Percentiles rank a stretch among this genome's conserved stretches.
Evolutionary conservation across 129 eudicot species (phyloP).

Genomic region (Daucus carota): DNA sequence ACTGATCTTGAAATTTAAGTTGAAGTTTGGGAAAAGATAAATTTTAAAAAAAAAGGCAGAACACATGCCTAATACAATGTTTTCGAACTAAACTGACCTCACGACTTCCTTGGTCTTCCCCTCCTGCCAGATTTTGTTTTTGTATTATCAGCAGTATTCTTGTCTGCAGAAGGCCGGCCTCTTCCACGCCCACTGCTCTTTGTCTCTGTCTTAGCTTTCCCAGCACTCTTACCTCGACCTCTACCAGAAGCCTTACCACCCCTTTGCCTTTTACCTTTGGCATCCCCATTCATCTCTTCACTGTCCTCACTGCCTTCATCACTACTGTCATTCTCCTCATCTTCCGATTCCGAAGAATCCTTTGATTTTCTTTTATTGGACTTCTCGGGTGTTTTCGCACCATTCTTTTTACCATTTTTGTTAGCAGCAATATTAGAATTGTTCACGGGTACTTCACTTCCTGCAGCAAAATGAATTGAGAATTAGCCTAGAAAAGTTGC

Average conservation of each 20-base stretch:
- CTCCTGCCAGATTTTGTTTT: slow-evolving; percentile 40
- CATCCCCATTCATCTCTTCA: slow-evolving; percentile 47
- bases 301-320: slow-evolving; percentile 32
- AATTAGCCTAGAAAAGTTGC: background rate
- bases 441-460: slow-evolving; percentile 30
- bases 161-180: slow-evolving; percentile 48
- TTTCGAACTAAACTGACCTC: slow-evolving; percentile 9
- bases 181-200: slow-evolving; percentile 42
- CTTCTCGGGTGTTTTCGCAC: slow-evolving; percentile 39
- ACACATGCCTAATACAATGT: background rate
- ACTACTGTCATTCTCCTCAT: slow-evolving; percentile 31
- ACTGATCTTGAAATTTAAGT: background rate
- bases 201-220: slow-evolving; percentile 2
- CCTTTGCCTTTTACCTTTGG: slow-evolving; percentile 36
- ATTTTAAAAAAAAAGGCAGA: background rate
- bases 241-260: slow-evolving; percentile 55
- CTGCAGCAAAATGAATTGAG: slow-evolving; percentile 20
- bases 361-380: slow-evolving; percentile 66
- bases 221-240: slow-evolving; percentile 43
- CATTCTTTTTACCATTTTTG: slow-evolving; percentile 34
- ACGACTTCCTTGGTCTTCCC: slow-evolving; percentile 62
- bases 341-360: slow-evolving; percentile 58
- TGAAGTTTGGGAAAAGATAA: background rate
- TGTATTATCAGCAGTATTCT: slow-evolving; percentile 13
- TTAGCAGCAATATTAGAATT: slow-evolving; percentile 18